A percentile compares a stretch with the other conserved stretches of the same genome.
phyloP scores from a whole-genome alignment of 225 moss, liverwort and hornwort genomes.

The Straminergon stramineum region DNA sequence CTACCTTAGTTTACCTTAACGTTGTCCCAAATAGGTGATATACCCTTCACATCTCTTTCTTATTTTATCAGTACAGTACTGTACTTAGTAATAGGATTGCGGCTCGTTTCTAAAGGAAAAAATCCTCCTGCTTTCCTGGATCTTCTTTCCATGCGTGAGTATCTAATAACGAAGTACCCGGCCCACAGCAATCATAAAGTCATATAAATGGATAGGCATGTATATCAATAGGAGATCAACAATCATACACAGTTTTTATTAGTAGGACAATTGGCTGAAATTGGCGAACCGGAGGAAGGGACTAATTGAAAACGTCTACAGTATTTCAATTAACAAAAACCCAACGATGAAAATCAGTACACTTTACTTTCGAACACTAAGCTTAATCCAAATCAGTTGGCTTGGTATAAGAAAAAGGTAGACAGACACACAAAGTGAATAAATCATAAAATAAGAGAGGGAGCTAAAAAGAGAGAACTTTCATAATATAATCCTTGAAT shows the following conservation, averaged over 20 bases:
- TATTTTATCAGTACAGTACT: neutral
- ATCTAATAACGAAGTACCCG: neutral
- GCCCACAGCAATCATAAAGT: neutral
- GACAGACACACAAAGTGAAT: neutral
- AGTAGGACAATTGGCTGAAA: neutral
- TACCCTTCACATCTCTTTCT: too few relatives aligned
- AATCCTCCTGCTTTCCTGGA: neutral
- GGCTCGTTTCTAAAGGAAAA: neutral
- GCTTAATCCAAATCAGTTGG: neutral
- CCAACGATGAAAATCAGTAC: neutral
- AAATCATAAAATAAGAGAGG: neutral
- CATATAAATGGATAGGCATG: neutral
- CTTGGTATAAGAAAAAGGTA: neutral
- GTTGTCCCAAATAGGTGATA: too few relatives aligned
- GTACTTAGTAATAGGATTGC: neutral
- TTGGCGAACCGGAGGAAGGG: neutral
- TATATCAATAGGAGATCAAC: neutral
- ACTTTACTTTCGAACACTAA: neutral
- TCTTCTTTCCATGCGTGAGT: neutral
- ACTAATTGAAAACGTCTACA: neutral
- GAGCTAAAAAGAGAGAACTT: neutral
- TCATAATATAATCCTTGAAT: slow-evolving; percentile 37
- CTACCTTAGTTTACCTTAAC: too few relatives aligned
- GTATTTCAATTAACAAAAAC: too few relatives aligned
- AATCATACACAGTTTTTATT: neutral